Evolutionary conservation across 495 filamentous ascomycete species (phyloP).

Genomic region (Neurospora sp.): DNA sequence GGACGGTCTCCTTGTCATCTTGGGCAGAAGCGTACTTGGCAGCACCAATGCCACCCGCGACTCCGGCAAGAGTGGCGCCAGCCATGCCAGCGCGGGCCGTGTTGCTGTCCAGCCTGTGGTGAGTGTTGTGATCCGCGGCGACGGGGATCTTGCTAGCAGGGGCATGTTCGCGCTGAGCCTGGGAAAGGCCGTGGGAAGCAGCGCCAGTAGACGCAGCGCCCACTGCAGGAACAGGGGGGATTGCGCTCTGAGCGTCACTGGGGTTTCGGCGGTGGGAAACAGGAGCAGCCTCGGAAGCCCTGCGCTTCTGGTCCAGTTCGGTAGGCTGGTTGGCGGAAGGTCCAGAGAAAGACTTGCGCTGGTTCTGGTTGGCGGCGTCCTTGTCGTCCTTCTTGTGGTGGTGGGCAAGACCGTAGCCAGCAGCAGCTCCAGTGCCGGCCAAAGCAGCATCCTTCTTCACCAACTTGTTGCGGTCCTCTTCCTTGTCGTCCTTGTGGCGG

Average conservation of each 20-base stretch:
- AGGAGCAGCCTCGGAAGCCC: background rate
- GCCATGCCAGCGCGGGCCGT: background rate
- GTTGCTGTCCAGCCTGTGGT: background rate
- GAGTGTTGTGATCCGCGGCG: background rate
- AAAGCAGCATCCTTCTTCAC: conserved; percentile 19
- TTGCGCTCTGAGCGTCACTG: background rate
- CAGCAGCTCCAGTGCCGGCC: conserved; percentile 16
- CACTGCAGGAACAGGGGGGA: background rate
- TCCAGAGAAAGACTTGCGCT: conserved; percentile 1
- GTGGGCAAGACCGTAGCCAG: conserved; percentile 5
- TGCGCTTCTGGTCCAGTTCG: background rate
- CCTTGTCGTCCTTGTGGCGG: conserved; percentile 18
- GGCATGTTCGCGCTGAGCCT: background rate
- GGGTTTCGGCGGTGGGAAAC: background rate
- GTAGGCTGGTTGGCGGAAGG: background rate
- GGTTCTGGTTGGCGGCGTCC: background rate
- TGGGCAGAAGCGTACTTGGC: background rate
- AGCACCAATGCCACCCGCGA: background rate
- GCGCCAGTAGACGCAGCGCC: background rate
- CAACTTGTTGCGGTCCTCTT: conserved; percentile 3
- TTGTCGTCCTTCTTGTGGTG: conserved; percentile 12
- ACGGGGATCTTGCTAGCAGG: background rate
- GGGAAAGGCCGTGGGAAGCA: background rate
- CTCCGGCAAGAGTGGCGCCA: background rate
- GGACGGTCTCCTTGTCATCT: background rate